Conservation (phyloP, 2,329 filamentous ascomycete species). For the Leptographium procerum region DNA sequence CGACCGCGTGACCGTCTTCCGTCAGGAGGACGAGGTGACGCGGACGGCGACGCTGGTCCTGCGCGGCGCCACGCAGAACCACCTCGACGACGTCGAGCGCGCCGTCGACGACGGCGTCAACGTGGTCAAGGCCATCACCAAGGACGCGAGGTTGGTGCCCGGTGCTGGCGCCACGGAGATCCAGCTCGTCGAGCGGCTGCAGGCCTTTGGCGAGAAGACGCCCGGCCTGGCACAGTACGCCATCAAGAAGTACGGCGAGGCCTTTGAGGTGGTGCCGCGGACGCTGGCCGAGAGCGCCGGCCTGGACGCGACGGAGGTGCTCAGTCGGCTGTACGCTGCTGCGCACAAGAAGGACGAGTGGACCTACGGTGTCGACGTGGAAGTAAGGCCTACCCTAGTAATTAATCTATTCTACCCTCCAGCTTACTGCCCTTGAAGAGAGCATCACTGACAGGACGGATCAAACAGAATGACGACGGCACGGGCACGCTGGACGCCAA, state of each 20-base stretch:
- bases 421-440: too few relatives aligned
- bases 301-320: constrained; percentile 90
- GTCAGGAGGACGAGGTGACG: constrained; percentile 87
- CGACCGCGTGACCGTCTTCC: constrained; percentile 95
- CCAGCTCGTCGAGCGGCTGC: constrained; percentile 85
- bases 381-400: too few relatives aligned
- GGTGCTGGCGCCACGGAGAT: constrained; percentile 92
- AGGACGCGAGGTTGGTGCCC: constrained; percentile 80
- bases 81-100: constrained; percentile 92
- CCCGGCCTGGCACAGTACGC: constrained; percentile 89
- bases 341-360: constrained; percentile 84
- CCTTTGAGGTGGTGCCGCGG: constrained; percentile 92
- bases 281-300: constrained; percentile 91
- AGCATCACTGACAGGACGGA: neutral
- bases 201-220: constrained; percentile 82
- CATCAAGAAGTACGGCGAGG: constrained; percentile 94
- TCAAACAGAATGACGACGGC: constrained; percentile 55
- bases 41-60: constrained; percentile 90
- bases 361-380: constrained; percentile 88
- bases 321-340: constrained; percentile 84
- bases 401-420: too few relatives aligned
- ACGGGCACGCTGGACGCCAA: constrained; percentile 77
- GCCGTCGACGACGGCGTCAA: constrained; percentile 98
- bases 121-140: constrained; percentile 95
- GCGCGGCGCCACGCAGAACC: constrained; percentile 92